These are phyloP conservation scores for Musa itinerans DNA, from an alignment of 176 grass and related monocot genomes.

Conservation along the genomic window DNA sequence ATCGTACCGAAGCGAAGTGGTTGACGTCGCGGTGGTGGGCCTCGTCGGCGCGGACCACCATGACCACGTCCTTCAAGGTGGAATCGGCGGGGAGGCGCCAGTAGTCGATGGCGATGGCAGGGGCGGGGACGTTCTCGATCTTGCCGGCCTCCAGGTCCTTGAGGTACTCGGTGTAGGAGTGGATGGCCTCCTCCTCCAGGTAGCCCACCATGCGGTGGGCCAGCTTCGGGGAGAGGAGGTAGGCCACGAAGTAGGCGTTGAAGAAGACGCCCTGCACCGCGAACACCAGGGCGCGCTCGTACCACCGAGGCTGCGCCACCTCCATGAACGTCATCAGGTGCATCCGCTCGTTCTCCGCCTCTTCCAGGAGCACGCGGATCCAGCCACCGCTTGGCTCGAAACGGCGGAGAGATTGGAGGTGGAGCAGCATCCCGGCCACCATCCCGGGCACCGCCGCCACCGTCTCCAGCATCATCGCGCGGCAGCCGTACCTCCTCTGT, in stretches of 20 bases:
- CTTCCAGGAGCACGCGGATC: slow-evolving; percentile 68
- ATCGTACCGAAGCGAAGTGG: slow-evolving; percentile 74
- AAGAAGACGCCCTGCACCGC: slow-evolving; percentile 79
- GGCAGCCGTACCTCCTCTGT: slow-evolving; percentile 59
- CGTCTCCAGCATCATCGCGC: slow-evolving; percentile 76
- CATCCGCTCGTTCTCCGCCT: slow-evolving; percentile 98
- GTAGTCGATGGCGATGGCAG: slow-evolving; percentile 86
- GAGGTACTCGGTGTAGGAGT: slow-evolving; percentile 83
- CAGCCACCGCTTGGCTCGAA: slow-evolving; percentile 87
- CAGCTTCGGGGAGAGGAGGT: slow-evolving; percentile 80
- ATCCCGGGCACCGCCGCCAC: slow-evolving; percentile 82
- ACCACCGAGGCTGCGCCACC: slow-evolving; percentile 57
- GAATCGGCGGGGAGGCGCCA: slow-evolving; percentile 74
- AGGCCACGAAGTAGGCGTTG: slow-evolving; percentile 76
- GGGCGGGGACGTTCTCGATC: slow-evolving; percentile 62
- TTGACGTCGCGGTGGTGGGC: slow-evolving; percentile 90
- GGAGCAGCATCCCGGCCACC: slow-evolving; percentile 83
- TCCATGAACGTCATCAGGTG: slow-evolving; percentile 92
- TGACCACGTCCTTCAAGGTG: slow-evolving; percentile 86
- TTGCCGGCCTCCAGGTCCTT: slow-evolving; percentile 59
- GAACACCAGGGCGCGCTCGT: slow-evolving; percentile 79
- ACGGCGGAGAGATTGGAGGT: slow-evolving; percentile 77
- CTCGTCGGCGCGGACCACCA: slow-evolving; percentile 76
- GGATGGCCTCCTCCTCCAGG: slow-evolving; percentile 87
- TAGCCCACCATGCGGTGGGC: slow-evolving; percentile 79